phyloP scores from a whole-genome alignment of 192 early-diverging fungal genomes.

The Backusella morwellensis region DNA sequence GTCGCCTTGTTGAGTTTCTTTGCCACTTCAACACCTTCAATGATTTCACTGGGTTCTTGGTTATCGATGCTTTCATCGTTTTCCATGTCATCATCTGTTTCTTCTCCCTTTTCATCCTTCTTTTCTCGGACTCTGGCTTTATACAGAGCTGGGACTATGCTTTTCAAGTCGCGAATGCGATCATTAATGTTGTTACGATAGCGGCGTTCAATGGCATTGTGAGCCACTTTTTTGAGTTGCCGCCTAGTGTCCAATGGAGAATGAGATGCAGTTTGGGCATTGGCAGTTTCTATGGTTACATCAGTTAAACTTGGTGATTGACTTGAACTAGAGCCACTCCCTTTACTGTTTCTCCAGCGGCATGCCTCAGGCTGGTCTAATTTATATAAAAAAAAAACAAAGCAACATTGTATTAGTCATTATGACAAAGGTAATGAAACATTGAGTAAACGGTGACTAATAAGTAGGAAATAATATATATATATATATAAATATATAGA shows the following conservation, averaged over 20 bases:
- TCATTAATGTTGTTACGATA: conserved; percentile 98
- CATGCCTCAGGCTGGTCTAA: background rate
- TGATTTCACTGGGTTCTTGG: conserved; percentile 40
- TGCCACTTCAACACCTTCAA: conserved; percentile 81
- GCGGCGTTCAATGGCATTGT: conserved; percentile 91
- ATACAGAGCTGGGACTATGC: conserved; percentile 79
- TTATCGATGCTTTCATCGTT: conserved; percentile 30
- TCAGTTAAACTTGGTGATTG: background rate
- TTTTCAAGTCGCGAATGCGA: conserved; percentile 82
- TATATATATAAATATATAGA: background rate
- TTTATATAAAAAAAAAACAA: background rate
- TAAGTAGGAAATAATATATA: background rate
- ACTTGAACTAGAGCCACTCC: background rate
- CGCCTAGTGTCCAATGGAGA: background rate
- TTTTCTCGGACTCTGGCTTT: conserved; percentile 45
- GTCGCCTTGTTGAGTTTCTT: conserved; percentile 96
- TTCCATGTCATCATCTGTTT: conserved; percentile 34
- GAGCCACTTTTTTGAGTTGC: conserved; percentile 83
- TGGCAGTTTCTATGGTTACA: background rate
- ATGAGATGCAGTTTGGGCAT: background rate
- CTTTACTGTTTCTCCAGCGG: background rate
- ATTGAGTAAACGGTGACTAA: background rate
- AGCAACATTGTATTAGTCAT: background rate
- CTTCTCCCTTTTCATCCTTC: conserved; percentile 43
- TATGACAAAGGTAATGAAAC: background rate